phyloP scores from a whole-genome alignment of 1,284 basidiomycete genomes.

The Moesziomyces globuligerus region DNA sequence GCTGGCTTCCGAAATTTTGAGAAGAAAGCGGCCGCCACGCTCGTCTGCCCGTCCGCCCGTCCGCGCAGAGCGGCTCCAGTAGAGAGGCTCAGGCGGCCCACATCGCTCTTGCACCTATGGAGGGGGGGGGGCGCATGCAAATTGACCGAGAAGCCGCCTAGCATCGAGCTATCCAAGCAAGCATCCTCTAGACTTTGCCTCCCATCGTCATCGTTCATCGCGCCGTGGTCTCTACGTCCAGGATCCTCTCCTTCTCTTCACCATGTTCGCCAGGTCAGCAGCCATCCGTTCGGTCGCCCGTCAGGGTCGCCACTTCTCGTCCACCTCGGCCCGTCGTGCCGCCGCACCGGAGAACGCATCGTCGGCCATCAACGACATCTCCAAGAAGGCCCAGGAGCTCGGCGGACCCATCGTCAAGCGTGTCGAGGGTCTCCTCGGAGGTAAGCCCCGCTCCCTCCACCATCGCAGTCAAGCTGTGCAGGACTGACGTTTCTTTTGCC shows the following conservation, averaged over 20 bases:
- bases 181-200: too few relatives aligned
- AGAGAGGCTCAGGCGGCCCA: too few relatives aligned
- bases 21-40: constrained; percentile 14
- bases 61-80: too few relatives aligned
- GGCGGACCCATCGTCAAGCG: constrained; percentile 55
- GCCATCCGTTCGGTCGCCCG: constrained; percentile 24
- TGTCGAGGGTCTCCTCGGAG: constrained; percentile 53
- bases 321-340: constrained; percentile 12
- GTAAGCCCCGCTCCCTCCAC: constrained; percentile 34
- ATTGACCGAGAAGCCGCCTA: too few relatives aligned
- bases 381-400: constrained; percentile 56
- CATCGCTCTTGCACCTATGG: too few relatives aligned
- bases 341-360: constrained; percentile 33
- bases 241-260: neutral
- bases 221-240: too few relatives aligned
- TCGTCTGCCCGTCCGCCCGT: neutral
- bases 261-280: constrained; percentile 38
- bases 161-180: too few relatives aligned
- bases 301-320: constrained; percentile 29
- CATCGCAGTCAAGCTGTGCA: neutral
- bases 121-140: too few relatives aligned
- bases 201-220: neutral
- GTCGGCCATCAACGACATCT: constrained; percentile 30
- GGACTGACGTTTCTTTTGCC: constrained; percentile 1
- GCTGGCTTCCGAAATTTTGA: constrained; percentile 20